Conservation (phyloP, 2,329 filamentous ascomycete species). For the Apiospora arundinis region DNA sequence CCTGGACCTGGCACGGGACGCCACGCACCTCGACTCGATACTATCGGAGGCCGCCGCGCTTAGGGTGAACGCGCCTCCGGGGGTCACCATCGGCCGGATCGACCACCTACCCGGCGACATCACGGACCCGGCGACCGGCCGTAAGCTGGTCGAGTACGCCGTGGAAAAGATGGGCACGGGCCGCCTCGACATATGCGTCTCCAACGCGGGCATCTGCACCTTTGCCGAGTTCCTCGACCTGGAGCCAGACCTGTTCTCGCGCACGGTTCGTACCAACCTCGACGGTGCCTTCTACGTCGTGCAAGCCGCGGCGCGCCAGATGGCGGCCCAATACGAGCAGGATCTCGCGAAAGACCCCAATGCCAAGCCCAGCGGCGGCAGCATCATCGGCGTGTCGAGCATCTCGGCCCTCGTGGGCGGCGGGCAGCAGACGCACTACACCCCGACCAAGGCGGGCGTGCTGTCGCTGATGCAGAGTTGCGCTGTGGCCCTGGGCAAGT, state of each 20-base stretch:
- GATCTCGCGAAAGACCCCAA: conserved; percentile 70
- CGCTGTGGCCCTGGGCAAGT: conserved; percentile 77
- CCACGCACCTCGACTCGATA: conserved; percentile 58
- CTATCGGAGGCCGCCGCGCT: conserved; percentile 58
- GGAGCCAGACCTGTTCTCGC: conserved; percentile 70
- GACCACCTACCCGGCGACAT: conserved; percentile 80
- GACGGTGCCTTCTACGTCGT: conserved; percentile 87
- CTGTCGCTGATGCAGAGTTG: conserved; percentile 82
- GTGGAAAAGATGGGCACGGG: conserved; percentile 62
- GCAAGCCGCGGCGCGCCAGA: conserved; percentile 84
- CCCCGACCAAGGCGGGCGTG: conserved; percentile 85
- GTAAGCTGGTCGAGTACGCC: conserved; percentile 68
- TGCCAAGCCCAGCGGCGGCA: conserved; percentile 51
- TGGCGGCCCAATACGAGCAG: conserved; percentile 64
- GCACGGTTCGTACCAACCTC: conserved; percentile 81
- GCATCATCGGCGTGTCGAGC: conserved; percentile 78
- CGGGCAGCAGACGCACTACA: conserved; percentile 82
- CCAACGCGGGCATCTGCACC: conserved; percentile 86
- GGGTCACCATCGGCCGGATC: conserved; percentile 54
- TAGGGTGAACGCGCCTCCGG: conserved; percentile 30
- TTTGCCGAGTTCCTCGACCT: conserved; percentile 87
- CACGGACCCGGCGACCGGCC: conserved; percentile 73
- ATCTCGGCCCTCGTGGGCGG: conserved; percentile 81
- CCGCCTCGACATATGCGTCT: conserved; percentile 79
- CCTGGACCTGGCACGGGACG: conserved; percentile 64